Conservation (phyloP, 2,329 filamentous ascomycete genomes). For the Cylindrodendrum hubeiense region DNA sequence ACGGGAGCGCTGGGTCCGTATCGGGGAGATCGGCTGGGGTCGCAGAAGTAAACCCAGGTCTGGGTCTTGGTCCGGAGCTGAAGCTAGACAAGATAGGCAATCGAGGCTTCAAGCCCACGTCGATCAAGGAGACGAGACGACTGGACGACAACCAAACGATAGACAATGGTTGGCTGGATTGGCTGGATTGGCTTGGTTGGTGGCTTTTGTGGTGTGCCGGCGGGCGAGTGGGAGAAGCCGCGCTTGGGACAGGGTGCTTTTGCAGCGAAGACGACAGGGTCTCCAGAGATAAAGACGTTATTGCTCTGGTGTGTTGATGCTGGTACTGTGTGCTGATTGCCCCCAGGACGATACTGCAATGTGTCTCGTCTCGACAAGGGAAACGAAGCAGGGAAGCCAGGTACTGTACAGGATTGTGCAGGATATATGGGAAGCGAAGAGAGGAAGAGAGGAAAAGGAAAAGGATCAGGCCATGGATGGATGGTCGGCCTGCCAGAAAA, state of each 20-base stretch:
- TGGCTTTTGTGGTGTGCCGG: slow-evolving; percentile 1
- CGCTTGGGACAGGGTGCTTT: not conserved
- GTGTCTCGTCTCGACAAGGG: not conserved
- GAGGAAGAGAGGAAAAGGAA: not conserved
- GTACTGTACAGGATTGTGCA: not conserved
- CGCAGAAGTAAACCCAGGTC: slow-evolving; percentile 5
- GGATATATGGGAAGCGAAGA: not conserved
- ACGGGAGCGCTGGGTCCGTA: slow-evolving; percentile 38
- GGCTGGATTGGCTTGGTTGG: not conserved
- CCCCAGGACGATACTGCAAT: not conserved
- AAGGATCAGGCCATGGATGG: not conserved
- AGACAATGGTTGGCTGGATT: slow-evolving; percentile 5
- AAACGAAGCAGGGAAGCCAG: not conserved
- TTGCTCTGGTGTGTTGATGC: not conserved
- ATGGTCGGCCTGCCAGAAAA: slow-evolving; percentile 8
- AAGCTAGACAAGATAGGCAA: slow-evolving; percentile 26
- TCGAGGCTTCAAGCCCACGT: slow-evolving; percentile 4
- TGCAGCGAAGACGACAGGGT: not conserved
- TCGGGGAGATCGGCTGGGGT: slow-evolving; percentile 32
- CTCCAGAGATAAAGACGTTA: not conserved
- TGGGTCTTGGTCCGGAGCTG: not conserved
- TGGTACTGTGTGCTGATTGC: not conserved
- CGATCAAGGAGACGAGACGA: slow-evolving; percentile 8
- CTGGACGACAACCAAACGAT: slow-evolving; percentile 2
- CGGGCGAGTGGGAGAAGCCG: not conserved